phyloP scores from a whole-genome alignment of 1,284 basidiomycete species.

The Xerocomus minutiporus region DNA sequence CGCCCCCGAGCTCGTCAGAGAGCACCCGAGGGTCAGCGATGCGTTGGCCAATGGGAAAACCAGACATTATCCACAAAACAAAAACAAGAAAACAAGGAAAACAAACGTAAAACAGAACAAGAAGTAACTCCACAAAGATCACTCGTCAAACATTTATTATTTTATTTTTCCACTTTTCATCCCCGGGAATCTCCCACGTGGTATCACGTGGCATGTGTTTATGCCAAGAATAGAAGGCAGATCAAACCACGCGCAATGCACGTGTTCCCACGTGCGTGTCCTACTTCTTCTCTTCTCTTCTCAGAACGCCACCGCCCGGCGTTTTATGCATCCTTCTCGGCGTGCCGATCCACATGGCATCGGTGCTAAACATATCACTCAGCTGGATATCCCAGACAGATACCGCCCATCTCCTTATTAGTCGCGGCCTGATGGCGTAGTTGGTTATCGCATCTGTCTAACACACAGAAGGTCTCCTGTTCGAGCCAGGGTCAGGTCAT shows the following conservation, averaged over 20 bases:
- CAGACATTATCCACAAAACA: conserved; percentile 3
- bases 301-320: not conserved
- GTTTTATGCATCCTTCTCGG: not conserved
- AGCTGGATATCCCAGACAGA: not conserved
- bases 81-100: not conserved
- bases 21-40: conserved; percentile 31
- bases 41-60: conserved; percentile 22
- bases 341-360: not conserved
- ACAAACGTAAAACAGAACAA: not conserved
- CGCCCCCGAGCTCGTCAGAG: conserved; percentile 27
- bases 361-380: not conserved
- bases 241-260: conserved; percentile 13
- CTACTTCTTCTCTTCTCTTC: conserved; percentile 11
- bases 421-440: conserved; percentile 57
- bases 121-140: not conserved
- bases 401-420: not conserved
- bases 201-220: conserved; percentile 22
- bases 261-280: not conserved
- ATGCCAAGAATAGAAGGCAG: conserved; percentile 1
- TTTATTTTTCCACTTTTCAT: conserved; percentile 6
- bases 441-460: conserved; percentile 79
- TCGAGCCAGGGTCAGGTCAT: conserved; percentile 54
- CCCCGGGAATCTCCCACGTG: conserved; percentile 23
- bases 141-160: not conserved
- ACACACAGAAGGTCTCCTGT: conserved; percentile 62